Evolutionary conservation across 768 basidiomycete species (phyloP), one percentile per base, ranked within the genome.

Genomic region (Tremella yokohamensis): DNA sequence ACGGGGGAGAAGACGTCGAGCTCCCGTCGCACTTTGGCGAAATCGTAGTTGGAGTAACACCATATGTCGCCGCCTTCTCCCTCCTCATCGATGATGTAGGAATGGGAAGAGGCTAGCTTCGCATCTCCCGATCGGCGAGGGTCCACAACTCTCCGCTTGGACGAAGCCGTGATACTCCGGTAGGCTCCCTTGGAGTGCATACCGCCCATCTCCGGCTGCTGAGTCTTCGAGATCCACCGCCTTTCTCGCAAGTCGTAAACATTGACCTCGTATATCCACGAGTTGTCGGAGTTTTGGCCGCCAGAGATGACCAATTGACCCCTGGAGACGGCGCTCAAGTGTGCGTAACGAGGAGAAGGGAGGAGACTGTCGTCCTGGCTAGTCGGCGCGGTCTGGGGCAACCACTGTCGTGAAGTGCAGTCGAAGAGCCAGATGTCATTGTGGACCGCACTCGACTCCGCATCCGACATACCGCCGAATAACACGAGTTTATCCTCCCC

Each of bases 1-100:
- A 34, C 57, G 12, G 91, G 91, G 3, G 87, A 85, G 73, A 97
- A 86, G 29, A 97, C 83, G 78, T 96, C 90, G 50, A 98, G 84
- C 74, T 97, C 94, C 40, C 94, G 87, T 73, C 90, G 88, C 61
- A 97, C 93, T 71, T 96, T 90, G 39, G 78, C 74, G 54, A 80
- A 79, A 79, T 97, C 97, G 80, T 93, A 96, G 74, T 98, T 99
- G 68, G 89, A 91, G 77, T 93, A 99, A 24, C 94, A 80, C 76
- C 84, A 89, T 26, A 97, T 88, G 65, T 96, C 89, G 38, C 75
- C 73, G 3, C 71, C 70, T 38, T 68, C 69, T 7, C 67, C 70
- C 16, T 69, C 65, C 25, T 71, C 69, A 29, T 71, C 66, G 18
- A 68, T 57, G 9, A 90, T 87, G 74, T 89, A 91, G 81, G 72